Conservation (phyloP, 768 basidiomycete genomes). For the Tephrocybe sp. region DNA sequence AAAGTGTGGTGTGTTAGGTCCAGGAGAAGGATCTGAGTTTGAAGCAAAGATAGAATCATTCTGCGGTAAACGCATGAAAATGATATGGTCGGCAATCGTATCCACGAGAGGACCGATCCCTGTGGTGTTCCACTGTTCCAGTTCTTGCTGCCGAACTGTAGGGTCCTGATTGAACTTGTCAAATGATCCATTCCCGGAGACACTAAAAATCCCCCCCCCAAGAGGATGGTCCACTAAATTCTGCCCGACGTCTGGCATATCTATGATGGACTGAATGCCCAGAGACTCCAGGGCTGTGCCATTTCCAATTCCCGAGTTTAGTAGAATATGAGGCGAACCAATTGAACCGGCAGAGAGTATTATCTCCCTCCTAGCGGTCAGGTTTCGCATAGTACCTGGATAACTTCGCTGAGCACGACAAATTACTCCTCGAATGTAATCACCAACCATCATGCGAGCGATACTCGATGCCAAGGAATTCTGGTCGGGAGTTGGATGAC, state of each 20-base stretch:
- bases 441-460: neutral
- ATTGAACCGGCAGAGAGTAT: constrained; percentile 10
- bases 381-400: neutral
- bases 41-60: constrained; percentile 11
- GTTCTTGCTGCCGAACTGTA: constrained; percentile 8
- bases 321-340: constrained; percentile 20
- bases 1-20: constrained; percentile 18
- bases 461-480: constrained; percentile 6
- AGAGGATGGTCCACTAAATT: constrained; percentile 13
- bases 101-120: constrained; percentile 20
- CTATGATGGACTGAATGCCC: constrained; percentile 19
- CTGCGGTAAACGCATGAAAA: constrained; percentile 16
- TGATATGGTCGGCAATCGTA: constrained; percentile 12
- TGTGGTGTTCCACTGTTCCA: constrained; percentile 20
- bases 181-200: neutral
- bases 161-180: constrained; percentile 9
- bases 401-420: too few species aligned
- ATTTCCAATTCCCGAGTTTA: constrained; percentile 33
- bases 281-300: constrained; percentile 14
- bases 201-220: neutral
- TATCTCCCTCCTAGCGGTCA: constrained; percentile 8
- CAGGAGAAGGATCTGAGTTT: constrained; percentile 19
- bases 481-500: neutral
- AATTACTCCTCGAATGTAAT: neutral
- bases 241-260: constrained; percentile 25